phyloP scores from a whole-genome alignment of 2,329 filamentous ascomycete genomes.

The Beauveria brongniartii region DNA sequence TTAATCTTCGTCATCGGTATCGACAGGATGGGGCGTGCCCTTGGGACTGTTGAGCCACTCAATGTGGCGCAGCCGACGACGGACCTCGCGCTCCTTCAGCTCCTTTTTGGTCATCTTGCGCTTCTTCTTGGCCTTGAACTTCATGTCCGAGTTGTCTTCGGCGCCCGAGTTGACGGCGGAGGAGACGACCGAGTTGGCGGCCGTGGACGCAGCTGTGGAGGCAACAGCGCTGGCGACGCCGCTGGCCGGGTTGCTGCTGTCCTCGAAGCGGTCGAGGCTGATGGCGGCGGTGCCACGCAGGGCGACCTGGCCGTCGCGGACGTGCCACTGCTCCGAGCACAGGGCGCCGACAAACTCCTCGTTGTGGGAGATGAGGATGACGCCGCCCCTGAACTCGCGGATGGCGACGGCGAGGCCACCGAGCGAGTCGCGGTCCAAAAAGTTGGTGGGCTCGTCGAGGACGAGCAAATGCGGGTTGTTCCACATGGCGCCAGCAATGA shows the following conservation, averaged over 20 bases:
- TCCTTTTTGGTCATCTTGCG: conserved; percentile 99
- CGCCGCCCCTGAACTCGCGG: conserved; percentile 94
- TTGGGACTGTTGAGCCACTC: conserved; percentile 79
- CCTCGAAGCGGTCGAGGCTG: conserved; percentile 78
- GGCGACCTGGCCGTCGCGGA: conserved; percentile 78
- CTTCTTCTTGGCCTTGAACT: conserved; percentile 88
- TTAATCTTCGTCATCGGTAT: conserved; percentile 67
- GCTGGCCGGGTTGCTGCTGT: conserved; percentile 51
- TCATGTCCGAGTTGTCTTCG: conserved; percentile 72
- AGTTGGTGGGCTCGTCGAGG: conserved; percentile 97
- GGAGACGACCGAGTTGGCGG: conserved; percentile 34
- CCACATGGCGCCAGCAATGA: conserved; percentile 94
- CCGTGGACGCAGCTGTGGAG: conserved; percentile 48
- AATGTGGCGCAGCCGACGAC: conserved; percentile 78
- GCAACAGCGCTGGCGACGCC: conserved; percentile 51
- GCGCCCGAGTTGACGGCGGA: conserved; percentile 72
- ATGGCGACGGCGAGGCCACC: conserved; percentile 97
- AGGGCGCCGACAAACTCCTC: conserved; percentile 96
- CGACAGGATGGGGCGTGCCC: conserved; percentile 68
- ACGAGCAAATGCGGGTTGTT: conserved; percentile 98
- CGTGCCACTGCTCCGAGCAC: conserved; percentile 93
- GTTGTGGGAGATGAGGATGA: conserved; percentile 99
- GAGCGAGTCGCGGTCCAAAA: conserved; percentile 94
- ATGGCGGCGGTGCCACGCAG: conserved; percentile 73
- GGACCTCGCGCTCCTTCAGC: conserved; percentile 83